These are phyloP conservation scores for Solanum appendiculatum DNA, from an alignment of 257 asterid species.

Conservation along the genomic window DNA sequence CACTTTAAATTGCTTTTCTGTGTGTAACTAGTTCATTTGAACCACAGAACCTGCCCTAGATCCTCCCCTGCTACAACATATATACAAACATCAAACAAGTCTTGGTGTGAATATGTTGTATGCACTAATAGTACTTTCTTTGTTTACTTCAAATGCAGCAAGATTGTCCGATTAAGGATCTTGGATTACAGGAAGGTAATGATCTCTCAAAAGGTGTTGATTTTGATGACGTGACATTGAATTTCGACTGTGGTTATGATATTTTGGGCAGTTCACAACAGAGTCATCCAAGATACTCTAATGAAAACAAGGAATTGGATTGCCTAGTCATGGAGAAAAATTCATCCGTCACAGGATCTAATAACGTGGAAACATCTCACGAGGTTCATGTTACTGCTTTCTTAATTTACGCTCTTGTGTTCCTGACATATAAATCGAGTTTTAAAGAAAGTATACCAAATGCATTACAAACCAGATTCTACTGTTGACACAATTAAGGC, in stretches of 20 bases:
- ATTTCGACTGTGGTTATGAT: constrained; percentile 32
- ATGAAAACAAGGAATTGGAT: constrained; percentile 29
- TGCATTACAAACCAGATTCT: constrained; percentile 2
- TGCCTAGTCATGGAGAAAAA: constrained; percentile 33
- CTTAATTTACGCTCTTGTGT: background rate
- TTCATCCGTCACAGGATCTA: constrained; percentile 40
- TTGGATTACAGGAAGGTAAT: constrained; percentile 32
- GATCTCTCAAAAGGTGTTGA: constrained; percentile 28
- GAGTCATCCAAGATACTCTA: constrained; percentile 23
- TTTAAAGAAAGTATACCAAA: background rate
- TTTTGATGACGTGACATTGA: constrained; percentile 33
- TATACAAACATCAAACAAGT: background rate
- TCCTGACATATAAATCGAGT: background rate
- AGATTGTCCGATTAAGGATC: constrained; percentile 32
- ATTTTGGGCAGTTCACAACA: constrained; percentile 25
- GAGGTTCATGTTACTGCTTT: constrained; percentile 21
- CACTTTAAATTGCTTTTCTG: background rate
- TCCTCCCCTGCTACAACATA: background rate
- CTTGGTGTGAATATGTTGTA: background rate
- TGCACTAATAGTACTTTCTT: constrained; percentile 12
- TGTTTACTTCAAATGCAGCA: constrained; percentile 8
- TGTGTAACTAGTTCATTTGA: background rate
- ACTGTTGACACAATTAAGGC: background rate
- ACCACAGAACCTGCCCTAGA: background rate
- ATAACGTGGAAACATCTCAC: constrained; percentile 29